Conservation (phyloP, 495 filamentous ascomycete genomes). For the Apodospora peruviana region DNA sequence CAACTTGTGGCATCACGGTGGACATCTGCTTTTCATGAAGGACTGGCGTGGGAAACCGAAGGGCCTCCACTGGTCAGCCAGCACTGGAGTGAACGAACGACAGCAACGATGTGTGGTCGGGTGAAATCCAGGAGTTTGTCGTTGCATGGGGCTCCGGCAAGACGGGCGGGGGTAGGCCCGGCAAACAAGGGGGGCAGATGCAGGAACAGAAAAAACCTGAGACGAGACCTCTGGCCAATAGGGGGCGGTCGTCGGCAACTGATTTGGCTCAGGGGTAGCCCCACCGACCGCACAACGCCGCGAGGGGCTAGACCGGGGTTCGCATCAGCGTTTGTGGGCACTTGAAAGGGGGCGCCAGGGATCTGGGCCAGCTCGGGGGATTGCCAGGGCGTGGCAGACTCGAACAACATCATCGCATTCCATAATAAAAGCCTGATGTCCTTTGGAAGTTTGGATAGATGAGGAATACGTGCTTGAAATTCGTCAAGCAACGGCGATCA, state of each 20-base stretch:
- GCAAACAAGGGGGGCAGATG: slow-evolving; percentile 15
- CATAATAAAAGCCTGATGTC: too few species aligned
- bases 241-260: slow-evolving; percentile 1
- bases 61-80: background rate
- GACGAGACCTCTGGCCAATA: slow-evolving; percentile 23
- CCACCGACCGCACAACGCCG: background rate
- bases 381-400: too few species aligned
- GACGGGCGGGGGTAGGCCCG: background rate
- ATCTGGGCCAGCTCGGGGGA: too few species aligned
- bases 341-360: background rate
- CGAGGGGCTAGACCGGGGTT: background rate
- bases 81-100: background rate
- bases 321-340: background rate
- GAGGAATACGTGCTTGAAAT: too few species aligned
- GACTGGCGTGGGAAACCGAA: too few species aligned
- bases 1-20: background rate
- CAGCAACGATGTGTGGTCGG: background rate
- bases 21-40: background rate
- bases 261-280: slow-evolving; percentile 16
- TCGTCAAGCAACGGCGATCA: background rate
- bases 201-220: slow-evolving; percentile 30
- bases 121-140: slow-evolving; percentile 18
- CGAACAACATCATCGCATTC: too few species aligned
- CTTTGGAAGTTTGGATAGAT: too few species aligned
- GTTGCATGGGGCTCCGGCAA: slow-evolving; percentile 14